These are phyloP conservation scores for Fusarium ramigenum DNA, from an alignment of 2,329 filamentous ascomycete genomes.

Conservation along the genomic window DNA sequence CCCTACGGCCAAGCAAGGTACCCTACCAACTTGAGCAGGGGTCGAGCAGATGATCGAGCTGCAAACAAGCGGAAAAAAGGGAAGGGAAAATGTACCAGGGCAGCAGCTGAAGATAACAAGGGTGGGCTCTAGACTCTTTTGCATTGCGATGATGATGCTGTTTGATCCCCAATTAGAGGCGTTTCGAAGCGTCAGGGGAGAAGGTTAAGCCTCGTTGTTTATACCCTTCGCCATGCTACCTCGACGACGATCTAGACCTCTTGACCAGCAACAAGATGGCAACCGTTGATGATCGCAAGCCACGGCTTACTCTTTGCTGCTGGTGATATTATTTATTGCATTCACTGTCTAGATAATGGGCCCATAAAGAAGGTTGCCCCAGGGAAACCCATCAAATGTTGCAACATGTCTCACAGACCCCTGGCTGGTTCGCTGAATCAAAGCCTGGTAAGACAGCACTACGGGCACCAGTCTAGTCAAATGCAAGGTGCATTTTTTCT, in stretches of 20 bases:
- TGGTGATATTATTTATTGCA: not conserved
- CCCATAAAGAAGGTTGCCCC: constrained; percentile 30
- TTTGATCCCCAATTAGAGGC: constrained; percentile 14
- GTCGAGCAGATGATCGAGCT: constrained; percentile 14
- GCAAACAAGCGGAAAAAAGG: constrained; percentile 3
- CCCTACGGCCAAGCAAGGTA: constrained; percentile 27
- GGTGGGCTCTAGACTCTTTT: not conserved
- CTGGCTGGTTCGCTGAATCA: constrained; percentile 21
- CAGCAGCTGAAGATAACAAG: constrained; percentile 27
- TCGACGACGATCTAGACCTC: constrained; percentile 17
- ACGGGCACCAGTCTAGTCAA: not conserved
- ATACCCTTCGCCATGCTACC: constrained; percentile 20
- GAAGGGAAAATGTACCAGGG: constrained; percentile 4
- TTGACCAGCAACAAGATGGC: constrained; percentile 13
- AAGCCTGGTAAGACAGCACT: constrained; percentile 20
- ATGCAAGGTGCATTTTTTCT: not conserved
- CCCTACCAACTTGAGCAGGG: constrained; percentile 18
- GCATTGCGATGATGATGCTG: not conserved
- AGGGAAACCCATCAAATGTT: constrained; percentile 18
- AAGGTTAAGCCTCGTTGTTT: constrained; percentile 23
- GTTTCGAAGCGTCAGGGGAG: constrained; percentile 12
- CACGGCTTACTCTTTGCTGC: not conserved
- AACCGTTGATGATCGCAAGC: constrained; percentile 21
- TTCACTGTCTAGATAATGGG: constrained; percentile 10
- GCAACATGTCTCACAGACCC: constrained; percentile 27